Evolutionary conservation across 106 monocot species (phyloP).

Genomic region (Dendrobium catenatum): DNA sequence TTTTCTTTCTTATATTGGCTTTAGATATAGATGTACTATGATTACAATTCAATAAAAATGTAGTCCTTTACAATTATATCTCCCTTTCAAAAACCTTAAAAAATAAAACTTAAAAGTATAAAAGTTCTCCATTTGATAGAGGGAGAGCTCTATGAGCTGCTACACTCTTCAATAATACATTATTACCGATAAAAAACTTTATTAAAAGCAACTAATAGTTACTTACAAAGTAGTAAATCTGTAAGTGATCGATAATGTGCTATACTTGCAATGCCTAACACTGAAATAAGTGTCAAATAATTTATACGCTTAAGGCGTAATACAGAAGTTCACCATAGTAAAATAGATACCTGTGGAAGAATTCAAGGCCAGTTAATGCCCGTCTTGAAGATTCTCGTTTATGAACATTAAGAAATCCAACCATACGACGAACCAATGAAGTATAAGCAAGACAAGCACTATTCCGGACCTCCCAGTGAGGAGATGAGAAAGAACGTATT

Average conservation of each 20-base stretch:
- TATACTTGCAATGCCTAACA: neutral
- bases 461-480: slow-evolving; percentile 95
- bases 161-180: neutral
- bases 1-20: no score
- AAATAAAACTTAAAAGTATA: no score
- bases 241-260: neutral
- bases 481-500: slow-evolving; percentile 82
- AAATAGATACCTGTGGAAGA: slow-evolving; percentile 73
- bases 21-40: no score
- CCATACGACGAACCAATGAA: slow-evolving; percentile 86
- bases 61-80: no score
- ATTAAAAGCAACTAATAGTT: neutral
- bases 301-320: neutral
- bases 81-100: no score
- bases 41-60: no score
- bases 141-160: neutral
- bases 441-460: slow-evolving; percentile 93
- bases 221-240: neutral
- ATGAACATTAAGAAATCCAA: slow-evolving; percentile 94
- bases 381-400: slow-evolving; percentile 65
- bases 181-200: neutral
- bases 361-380: slow-evolving; percentile 85
- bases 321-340: neutral
- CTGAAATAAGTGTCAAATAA: neutral
- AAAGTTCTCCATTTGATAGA: neutral